phyloP scores from a whole-genome alignment of 1,284 basidiomycete species.

The Melampsora larici-populina region DNA sequence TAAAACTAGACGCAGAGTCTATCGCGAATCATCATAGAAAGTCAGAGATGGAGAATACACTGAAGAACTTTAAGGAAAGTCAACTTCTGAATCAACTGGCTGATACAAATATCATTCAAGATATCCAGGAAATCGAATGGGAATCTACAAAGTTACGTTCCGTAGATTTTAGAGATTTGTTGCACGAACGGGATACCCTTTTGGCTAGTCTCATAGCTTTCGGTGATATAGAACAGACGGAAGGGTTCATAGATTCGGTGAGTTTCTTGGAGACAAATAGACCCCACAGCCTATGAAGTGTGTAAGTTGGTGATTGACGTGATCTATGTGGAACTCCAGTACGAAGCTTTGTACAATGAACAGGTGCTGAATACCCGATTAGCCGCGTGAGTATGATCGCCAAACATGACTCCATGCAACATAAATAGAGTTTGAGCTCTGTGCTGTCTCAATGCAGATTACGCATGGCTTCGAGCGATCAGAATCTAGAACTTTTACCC shows the following conservation, averaged over 20 bases:
- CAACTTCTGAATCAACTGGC: slow-evolving; percentile 59
- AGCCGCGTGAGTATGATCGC: slow-evolving; percentile 54
- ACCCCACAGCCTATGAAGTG: background rate
- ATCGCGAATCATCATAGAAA: slow-evolving; percentile 68
- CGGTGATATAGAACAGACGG: slow-evolving; percentile 42
- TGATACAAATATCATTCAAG: slow-evolving; percentile 32
- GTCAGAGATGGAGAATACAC: slow-evolving; percentile 62
- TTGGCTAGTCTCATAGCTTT: slow-evolving; percentile 55
- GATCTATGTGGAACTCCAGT: background rate
- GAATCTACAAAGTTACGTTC: slow-evolving; percentile 78
- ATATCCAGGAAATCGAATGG: slow-evolving; percentile 48
- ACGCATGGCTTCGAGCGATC: slow-evolving; percentile 67
- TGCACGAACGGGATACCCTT: slow-evolving; percentile 64
- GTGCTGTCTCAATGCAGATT: background rate
- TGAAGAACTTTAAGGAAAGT: slow-evolving; percentile 48
- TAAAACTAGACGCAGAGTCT: slow-evolving; percentile 67
- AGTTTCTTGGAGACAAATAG: background rate
- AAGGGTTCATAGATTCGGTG: slow-evolving; percentile 27
- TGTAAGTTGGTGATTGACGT: background rate
- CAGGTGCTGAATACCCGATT: slow-evolving; percentile 55
- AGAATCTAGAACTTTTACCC: slow-evolving; percentile 92
- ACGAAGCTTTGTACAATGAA: slow-evolving; percentile 13
- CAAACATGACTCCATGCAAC: background rate
- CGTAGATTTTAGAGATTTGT: slow-evolving; percentile 86
- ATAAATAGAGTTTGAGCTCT: background rate